These are phyloP conservation scores for Chalciporus piperatus DNA, from an alignment of 768 basidiomycete species.

Conservation along the genomic window DNA sequence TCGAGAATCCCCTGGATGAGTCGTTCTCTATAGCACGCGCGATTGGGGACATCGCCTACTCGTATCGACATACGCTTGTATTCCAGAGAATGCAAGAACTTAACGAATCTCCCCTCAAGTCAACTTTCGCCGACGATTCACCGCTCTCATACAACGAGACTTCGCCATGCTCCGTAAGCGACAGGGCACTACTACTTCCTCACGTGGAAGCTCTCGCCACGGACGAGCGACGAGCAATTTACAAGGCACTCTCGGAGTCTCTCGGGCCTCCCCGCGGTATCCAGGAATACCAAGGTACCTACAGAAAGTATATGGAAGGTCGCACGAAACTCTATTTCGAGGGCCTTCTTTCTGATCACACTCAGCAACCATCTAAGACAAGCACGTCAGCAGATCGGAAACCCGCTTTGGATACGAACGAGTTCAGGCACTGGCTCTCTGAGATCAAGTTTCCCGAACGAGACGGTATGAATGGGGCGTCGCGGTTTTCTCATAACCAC, in stretches of 20 bases:
- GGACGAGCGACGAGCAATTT: conserved; percentile 49
- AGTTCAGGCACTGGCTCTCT: conserved; percentile 33
- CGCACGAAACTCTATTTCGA: conserved; percentile 48
- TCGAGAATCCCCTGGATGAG: conserved; percentile 22
- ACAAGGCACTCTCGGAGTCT: conserved; percentile 47
- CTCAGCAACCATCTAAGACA: conserved; percentile 12
- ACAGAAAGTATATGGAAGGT: conserved; percentile 50
- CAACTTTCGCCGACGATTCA: conserved; percentile 8
- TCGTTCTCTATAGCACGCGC: conserved; percentile 26
- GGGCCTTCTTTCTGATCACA: conserved; percentile 29
- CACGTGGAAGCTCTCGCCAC: conserved; percentile 34
- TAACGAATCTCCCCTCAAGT: conserved; percentile 12
- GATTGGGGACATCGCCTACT: conserved; percentile 29
- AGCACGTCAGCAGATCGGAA: conserved; percentile 12
- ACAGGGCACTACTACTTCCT: conserved; percentile 14
- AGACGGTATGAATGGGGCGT: conserved; percentile 13
- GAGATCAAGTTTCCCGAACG: conserved; percentile 26
- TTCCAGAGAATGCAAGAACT: conserved; percentile 30
- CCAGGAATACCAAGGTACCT: conserved; percentile 51
- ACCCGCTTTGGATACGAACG: conserved; percentile 15
- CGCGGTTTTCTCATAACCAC: conserved; percentile 7
- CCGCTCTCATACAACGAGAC: conserved; percentile 12
- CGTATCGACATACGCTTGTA: conserved; percentile 23
- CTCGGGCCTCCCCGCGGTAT: conserved; percentile 46
- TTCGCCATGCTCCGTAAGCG: conserved; percentile 21